These are phyloP conservation scores for Fusarium equiseti DNA, from an alignment of 2,329 filamentous ascomycete genomes.

Conservation along the genomic window DNA sequence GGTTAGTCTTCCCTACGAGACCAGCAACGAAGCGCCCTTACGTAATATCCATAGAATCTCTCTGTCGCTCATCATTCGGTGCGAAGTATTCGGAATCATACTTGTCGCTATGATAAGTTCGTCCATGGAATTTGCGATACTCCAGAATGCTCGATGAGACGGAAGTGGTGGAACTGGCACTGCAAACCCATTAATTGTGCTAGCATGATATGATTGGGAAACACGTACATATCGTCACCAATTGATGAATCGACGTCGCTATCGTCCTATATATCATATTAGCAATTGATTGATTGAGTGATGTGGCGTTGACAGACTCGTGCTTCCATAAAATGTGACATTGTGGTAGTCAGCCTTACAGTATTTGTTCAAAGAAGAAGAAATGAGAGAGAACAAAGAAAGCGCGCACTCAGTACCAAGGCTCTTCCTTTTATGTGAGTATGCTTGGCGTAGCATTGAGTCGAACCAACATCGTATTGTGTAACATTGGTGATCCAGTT, in stretches of 20 bases:
- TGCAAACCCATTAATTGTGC: fast-evolving
- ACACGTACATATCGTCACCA: not conserved
- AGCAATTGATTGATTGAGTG: no score
- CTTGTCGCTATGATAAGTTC: constrained; percentile 11
- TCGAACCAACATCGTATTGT: not conserved
- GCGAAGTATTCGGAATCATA: constrained; percentile 2
- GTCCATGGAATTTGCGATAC: constrained; percentile 12
- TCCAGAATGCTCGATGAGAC: constrained; percentile 20
- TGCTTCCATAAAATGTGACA: not conserved
- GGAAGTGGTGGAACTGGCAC: constrained; percentile 1
- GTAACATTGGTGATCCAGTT: not conserved
- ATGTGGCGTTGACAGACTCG: not conserved
- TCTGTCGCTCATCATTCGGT: constrained; percentile 18
- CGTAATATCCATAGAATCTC: constrained; percentile 25
- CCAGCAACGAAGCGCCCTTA: no score
- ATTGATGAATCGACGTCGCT: not conserved
- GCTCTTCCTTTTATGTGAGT: not conserved
- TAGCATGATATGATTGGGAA: fast-evolving
- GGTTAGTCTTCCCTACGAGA: no score
- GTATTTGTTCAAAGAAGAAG: not conserved
- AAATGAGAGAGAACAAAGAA: not conserved
- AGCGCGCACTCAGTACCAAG: not conserved
- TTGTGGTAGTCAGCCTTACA: not conserved
- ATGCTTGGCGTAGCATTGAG: not conserved
- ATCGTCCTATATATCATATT: not conserved